Conservation (phyloP, 768 basidiomycete species). For the Trametes punicea region DNA sequence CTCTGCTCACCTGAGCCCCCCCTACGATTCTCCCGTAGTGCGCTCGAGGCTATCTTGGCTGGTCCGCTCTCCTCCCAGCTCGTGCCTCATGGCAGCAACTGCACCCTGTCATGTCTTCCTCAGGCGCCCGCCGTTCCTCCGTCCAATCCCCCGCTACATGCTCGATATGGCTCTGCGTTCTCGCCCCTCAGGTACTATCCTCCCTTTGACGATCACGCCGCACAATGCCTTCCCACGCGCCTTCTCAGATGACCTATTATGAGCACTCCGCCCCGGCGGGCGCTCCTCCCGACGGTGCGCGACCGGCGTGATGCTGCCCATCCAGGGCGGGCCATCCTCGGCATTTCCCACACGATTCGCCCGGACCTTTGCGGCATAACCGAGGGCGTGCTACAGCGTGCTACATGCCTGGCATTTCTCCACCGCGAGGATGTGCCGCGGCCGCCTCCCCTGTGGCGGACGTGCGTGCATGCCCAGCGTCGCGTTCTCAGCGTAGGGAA, state of each 20-base stretch:
- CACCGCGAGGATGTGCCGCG: background rate
- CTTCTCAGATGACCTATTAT: conserved; percentile 13
- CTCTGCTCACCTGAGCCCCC: no score
- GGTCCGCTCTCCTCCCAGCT: background rate
- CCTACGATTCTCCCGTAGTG: no score
- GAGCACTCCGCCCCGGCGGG: background rate
- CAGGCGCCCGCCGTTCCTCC: background rate
- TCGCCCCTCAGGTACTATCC: conserved; percentile 12
- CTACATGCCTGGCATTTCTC: conserved; percentile 1
- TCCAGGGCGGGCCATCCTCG: conserved; percentile 11
- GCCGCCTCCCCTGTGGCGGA: conserved; percentile 1
- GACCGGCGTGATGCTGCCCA: background rate
- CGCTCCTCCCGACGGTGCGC: background rate
- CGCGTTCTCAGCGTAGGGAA: conserved; percentile 3
- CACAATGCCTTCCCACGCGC: background rate
- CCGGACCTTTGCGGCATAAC: background rate
- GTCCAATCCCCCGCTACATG: conserved; percentile 6
- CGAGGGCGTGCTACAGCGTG: background rate
- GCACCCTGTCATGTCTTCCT: background rate
- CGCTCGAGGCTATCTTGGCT: background rate
- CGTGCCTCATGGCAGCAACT: background rate
- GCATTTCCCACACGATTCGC: conserved; percentile 11
- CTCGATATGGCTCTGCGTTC: conserved; percentile 10
- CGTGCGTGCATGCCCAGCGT: conserved; percentile 1
- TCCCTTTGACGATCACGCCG: conserved; percentile 3